Evolutionary conservation across 2,329 filamentous ascomycete species (phyloP).

Genomic region (Zasmidium citrigriseum): DNA sequence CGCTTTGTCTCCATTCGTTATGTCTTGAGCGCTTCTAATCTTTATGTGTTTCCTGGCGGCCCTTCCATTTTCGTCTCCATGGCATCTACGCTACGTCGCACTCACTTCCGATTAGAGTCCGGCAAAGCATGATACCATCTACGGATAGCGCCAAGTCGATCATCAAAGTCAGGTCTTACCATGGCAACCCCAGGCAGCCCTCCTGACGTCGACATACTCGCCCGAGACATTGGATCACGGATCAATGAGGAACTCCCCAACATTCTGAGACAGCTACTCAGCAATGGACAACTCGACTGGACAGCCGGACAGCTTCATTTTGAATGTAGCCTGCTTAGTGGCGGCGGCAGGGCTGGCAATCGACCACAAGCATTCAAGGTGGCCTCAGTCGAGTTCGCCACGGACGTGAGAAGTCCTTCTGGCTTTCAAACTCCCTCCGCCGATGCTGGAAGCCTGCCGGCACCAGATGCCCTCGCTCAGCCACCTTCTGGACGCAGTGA

Average conservation of each 20-base stretch:
- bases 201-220: constrained; percentile 19
- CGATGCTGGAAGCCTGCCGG: constrained; percentile 13
- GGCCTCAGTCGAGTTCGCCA: constrained; percentile 20
- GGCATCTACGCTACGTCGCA: too few species aligned
- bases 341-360: constrained; percentile 6
- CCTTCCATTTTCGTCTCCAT: too few species aligned
- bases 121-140: too few species aligned
- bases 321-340: constrained; percentile 21
- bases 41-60: too few species aligned
- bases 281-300: constrained; percentile 9
- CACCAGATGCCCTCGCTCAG: not conserved
- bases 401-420: constrained; percentile 9
- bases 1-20: too few species aligned
- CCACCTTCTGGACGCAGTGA: not conserved
- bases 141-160: too few species aligned
- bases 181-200: not conserved
- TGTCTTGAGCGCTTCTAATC: too few species aligned
- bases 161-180: too few species aligned
- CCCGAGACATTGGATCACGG: constrained; percentile 20
- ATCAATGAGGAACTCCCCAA: constrained; percentile 19
- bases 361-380: constrained; percentile 12
- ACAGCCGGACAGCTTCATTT: constrained; percentile 19
- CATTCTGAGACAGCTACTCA: constrained; percentile 17
- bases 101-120: too few species aligned
- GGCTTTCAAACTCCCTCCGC: constrained; percentile 9